Evolutionary conservation across 805 yeast genomes (phyloP).

Genomic region (Pichia rugopelliculosa): DNA sequence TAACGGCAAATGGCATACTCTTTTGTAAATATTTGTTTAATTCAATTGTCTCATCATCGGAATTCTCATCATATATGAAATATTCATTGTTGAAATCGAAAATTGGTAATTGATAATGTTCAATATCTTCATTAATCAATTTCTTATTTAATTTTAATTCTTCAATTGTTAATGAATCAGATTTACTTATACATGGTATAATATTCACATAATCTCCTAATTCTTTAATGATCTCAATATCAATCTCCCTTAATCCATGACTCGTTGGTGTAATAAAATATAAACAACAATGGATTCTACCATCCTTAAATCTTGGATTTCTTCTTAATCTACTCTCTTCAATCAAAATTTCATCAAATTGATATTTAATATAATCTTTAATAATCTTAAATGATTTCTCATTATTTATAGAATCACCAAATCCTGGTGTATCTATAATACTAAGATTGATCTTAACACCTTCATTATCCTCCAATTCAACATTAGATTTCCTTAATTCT

Average conservation of each 20-base stretch:
- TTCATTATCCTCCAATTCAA: constrained; percentile 80
- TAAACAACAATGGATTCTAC: constrained; percentile 71
- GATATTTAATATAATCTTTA: constrained; percentile 74
- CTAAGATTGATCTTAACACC: constrained; percentile 74
- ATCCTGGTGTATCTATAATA: constrained; percentile 77
- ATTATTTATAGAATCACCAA: constrained; percentile 69
- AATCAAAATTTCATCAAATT: constrained; percentile 72
- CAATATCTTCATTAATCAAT: constrained; percentile 70
- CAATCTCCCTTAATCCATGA: constrained; percentile 63
- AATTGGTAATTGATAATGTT: constrained; percentile 60
- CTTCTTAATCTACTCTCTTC: constrained; percentile 78
- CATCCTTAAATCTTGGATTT: constrained; percentile 80
- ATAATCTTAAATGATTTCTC: constrained; percentile 58
- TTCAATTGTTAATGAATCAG: constrained; percentile 66
- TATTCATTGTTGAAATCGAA: constrained; percentile 70
- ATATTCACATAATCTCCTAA: constrained; percentile 71
- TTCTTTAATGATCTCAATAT: constrained; percentile 60
- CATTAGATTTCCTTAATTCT: constrained; percentile 67
- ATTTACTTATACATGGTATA: constrained; percentile 73
- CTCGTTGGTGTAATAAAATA: constrained; percentile 69
- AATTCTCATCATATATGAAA: constrained; percentile 23
- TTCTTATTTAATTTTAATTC: constrained; percentile 70
- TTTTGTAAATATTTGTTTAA: constrained; percentile 35
- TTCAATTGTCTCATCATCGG: constrained; percentile 26
- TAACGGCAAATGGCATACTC: constrained; percentile 55